Conservation (phyloP, 1,284 basidiomycete species). For the Sphagnurus paluster region DNA sequence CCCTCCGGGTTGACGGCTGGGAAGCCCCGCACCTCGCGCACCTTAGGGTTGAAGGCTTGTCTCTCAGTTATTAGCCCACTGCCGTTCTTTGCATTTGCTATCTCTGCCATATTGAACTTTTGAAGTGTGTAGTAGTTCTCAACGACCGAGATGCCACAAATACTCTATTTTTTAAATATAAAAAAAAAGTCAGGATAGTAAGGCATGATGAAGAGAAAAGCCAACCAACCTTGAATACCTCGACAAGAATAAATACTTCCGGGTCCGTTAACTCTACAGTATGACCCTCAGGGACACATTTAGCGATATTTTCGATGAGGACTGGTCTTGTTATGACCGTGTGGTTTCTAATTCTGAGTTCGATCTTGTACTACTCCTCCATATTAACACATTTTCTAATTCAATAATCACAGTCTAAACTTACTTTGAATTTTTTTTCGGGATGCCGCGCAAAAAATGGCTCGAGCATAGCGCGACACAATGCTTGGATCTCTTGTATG, state of each 20-base stretch:
- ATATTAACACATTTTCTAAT: neutral
- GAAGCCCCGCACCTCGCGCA: neutral
- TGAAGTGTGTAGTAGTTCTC: constrained; percentile 56
- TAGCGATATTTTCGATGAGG: constrained; percentile 66
- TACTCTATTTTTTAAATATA: constrained; percentile 57
- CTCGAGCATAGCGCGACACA: constrained; percentile 56
- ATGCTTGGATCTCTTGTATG: constrained; percentile 60
- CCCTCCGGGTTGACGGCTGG: neutral
- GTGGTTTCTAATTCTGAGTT: constrained; percentile 73
- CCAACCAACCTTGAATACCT: constrained; percentile 72
- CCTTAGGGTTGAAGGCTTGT: constrained; percentile 5
- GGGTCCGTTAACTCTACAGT: constrained; percentile 67
- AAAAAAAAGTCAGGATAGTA: neutral
- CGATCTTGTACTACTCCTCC: constrained; percentile 70
- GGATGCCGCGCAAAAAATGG: constrained; percentile 48
- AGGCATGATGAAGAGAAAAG: neutral
- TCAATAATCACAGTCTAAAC: constrained; percentile 12
- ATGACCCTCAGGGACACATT: constrained; percentile 65
- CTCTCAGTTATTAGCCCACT: constrained; percentile 9
- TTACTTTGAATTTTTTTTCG: constrained; percentile 46
- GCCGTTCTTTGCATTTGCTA: constrained; percentile 37
- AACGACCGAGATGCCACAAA: constrained; percentile 73
- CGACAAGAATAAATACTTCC: constrained; percentile 71
- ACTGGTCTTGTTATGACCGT: constrained; percentile 56
- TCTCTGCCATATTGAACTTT: constrained; percentile 52